phyloP scores from a whole-genome alignment of 163 green algal genomes.

The Prototheca cutis region DNA sequence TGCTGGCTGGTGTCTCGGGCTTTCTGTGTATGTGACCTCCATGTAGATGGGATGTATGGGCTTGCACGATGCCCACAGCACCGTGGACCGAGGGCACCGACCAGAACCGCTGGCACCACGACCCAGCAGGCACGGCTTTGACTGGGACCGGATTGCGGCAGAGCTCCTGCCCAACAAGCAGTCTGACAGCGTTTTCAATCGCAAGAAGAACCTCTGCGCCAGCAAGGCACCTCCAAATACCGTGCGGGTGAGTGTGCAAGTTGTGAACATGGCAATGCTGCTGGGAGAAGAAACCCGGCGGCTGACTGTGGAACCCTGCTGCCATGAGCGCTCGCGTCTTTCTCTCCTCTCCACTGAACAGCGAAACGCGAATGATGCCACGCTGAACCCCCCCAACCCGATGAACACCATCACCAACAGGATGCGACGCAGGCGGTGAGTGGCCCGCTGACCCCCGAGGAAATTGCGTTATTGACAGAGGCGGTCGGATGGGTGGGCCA shows the following conservation, averaged over 20 bases:
- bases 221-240: too few relatives aligned
- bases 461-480: constrained; percentile 16
- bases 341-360: not conserved
- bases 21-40: too few relatives aligned
- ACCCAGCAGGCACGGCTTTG: constrained; percentile 10
- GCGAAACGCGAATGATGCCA: too few relatives aligned
- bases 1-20: not conserved
- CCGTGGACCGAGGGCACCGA: not conserved
- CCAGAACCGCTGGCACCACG: not conserved
- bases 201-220: constrained; percentile 37
- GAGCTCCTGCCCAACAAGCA: constrained; percentile 22
- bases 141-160: constrained; percentile 12
- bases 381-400: too few relatives aligned
- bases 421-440: not conserved
- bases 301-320: too few relatives aligned
- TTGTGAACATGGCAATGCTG: too few relatives aligned
- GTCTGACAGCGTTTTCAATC: constrained; percentile 9
- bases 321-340: too few relatives aligned
- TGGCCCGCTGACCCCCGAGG: constrained; percentile 4
- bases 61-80: not conserved
- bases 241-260: too few relatives aligned
- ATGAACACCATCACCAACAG: too few relatives aligned
- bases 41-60: too few relatives aligned
- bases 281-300: too few relatives aligned
- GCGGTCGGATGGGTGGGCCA: constrained; percentile 13